phyloP scores from a whole-genome alignment of 768 basidiomycete species.

The Hortiboletus campestris region DNA sequence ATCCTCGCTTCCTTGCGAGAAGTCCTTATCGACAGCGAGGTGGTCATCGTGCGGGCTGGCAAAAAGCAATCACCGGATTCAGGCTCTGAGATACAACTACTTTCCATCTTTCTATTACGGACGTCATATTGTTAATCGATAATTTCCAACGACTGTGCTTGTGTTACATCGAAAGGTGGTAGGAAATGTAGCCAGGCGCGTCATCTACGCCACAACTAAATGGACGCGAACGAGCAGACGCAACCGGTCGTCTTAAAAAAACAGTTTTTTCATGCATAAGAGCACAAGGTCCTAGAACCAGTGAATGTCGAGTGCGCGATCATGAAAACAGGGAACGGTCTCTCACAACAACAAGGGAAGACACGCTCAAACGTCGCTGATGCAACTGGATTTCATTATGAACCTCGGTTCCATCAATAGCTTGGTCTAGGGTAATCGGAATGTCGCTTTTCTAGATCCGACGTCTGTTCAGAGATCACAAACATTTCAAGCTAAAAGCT shows the following conservation, averaged over 20 bases:
- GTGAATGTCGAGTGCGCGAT: neutral
- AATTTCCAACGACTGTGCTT: neutral
- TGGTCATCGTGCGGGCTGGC: slow-evolving; percentile 71
- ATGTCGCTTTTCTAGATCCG: slow-evolving; percentile 9
- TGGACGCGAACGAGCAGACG: neutral
- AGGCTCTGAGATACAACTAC: slow-evolving; percentile 38
- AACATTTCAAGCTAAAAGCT: neutral
- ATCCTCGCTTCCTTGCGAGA: slow-evolving; percentile 39
- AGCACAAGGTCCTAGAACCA: slow-evolving; percentile 25
- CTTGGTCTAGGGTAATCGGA: neutral
- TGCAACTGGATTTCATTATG: neutral
- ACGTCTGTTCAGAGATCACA: neutral
- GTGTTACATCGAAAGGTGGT: slow-evolving; percentile 9
- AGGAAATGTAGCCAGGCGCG: neutral
- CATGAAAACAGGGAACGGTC: neutral
- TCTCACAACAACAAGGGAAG: slow-evolving; percentile 24
- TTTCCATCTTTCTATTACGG: neutral
- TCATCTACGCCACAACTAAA: neutral
- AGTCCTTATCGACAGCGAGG: slow-evolving; percentile 57
- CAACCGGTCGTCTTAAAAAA: neutral
- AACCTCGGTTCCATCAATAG: neutral
- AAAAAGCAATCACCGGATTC: slow-evolving; percentile 66
- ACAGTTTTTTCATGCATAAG: slow-evolving; percentile 3
- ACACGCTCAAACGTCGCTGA: slow-evolving; percentile 15
- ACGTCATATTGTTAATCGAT: neutral